A percentile compares a stretch with the other conserved stretches of the same genome.
Evolutionary conservation across 768 basidiomycete genomes (phyloP).

Genomic region (Lyophyllum semitale): DNA sequence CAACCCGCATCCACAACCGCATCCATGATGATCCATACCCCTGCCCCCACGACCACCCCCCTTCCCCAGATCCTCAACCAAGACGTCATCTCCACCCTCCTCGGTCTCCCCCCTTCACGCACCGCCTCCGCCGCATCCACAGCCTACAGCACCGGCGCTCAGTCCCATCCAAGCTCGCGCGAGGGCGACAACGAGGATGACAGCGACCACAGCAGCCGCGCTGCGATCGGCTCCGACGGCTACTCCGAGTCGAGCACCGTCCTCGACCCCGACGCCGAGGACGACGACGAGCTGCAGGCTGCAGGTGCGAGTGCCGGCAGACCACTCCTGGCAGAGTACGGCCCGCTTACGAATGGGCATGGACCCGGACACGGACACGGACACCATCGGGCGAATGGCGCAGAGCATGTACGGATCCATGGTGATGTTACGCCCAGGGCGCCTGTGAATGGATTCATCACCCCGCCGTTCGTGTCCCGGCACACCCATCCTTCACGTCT

Average conservation of each 20-base stretch:
- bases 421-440: slow-evolving; percentile 70
- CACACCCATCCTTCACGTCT: not conserved
- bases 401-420: slow-evolving; percentile 31
- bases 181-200: slow-evolving; percentile 64
- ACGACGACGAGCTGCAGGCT: slow-evolving; percentile 26
- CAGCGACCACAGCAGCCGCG: slow-evolving; percentile 25
- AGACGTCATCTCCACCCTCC: slow-evolving; percentile 65
- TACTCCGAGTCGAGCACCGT: slow-evolving; percentile 45
- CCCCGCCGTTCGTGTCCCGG: slow-evolving; percentile 12
- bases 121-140: slow-evolving; percentile 41
- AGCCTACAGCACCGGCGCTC: slow-evolving; percentile 28
- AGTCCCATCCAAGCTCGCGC: slow-evolving; percentile 45
- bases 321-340: slow-evolving; percentile 29
- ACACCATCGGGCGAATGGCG: slow-evolving; percentile 19
- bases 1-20: slow-evolving; percentile 10
- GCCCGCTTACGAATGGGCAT: slow-evolving; percentile 5
- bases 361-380: slow-evolving; percentile 7
- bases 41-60: slow-evolving; percentile 51
- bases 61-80: slow-evolving; percentile 71
- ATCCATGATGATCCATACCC: slow-evolving; percentile 45
- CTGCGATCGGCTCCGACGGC: slow-evolving; percentile 34
- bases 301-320: slow-evolving; percentile 32
- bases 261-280: slow-evolving; percentile 35
- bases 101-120: slow-evolving; percentile 54
- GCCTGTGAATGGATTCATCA: slow-evolving; percentile 27